phyloP scores from a whole-genome alignment of 192 early-diverging fungal species.

The Backusella sp. region DNA sequence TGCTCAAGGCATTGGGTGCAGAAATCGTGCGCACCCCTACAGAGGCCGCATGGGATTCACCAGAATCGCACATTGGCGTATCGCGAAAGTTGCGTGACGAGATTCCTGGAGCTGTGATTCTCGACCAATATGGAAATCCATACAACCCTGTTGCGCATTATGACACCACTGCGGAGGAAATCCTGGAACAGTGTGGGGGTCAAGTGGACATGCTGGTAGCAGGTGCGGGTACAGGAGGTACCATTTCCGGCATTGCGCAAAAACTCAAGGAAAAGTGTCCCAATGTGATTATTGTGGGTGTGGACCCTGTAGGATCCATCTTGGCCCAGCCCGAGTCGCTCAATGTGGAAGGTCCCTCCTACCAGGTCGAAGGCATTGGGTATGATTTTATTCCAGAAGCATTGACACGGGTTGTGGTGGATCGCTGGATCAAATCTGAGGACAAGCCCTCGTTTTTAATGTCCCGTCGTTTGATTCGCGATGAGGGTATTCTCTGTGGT shows the following conservation, averaged over 20 bases:
- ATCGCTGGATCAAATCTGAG: slow-evolving; percentile 95
- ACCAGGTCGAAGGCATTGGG: slow-evolving; percentile 98
- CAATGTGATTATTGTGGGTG: slow-evolving; percentile 82
- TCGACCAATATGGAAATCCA: slow-evolving; percentile 95
- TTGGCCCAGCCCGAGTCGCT: slow-evolving; percentile 85
- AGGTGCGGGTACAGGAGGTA: slow-evolving; percentile 96
- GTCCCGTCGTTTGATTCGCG: slow-evolving; percentile 93
- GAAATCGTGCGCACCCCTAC: slow-evolving; percentile 99
- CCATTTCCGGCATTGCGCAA: slow-evolving; percentile 91
- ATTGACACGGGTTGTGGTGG: slow-evolving; percentile 80
- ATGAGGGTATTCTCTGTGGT: slow-evolving; percentile 96
- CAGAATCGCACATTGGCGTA: slow-evolving; percentile 98
- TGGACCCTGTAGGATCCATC: slow-evolving; percentile 95
- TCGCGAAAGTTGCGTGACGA: slow-evolving; percentile 91
- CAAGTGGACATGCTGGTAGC: slow-evolving; percentile 96
- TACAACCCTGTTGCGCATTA: slow-evolving; percentile 99
- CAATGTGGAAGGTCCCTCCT: slow-evolving; percentile 64
- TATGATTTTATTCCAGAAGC: slow-evolving; percentile 99
- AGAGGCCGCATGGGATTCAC: slow-evolving; percentile 98
- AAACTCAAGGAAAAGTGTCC: slow-evolving; percentile 96
- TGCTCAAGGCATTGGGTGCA: slow-evolving; percentile 95
- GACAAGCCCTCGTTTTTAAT: slow-evolving; percentile 96
- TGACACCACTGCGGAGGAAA: slow-evolving; percentile 88
- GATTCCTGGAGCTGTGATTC: slow-evolving; percentile 95
- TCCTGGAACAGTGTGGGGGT: slow-evolving; percentile 75